Percentiles rank a stretch among this genome's conserved stretches.
Conservation (phyloP, 805 yeast species). For the Scheffersomyces lignosus region DNA sequence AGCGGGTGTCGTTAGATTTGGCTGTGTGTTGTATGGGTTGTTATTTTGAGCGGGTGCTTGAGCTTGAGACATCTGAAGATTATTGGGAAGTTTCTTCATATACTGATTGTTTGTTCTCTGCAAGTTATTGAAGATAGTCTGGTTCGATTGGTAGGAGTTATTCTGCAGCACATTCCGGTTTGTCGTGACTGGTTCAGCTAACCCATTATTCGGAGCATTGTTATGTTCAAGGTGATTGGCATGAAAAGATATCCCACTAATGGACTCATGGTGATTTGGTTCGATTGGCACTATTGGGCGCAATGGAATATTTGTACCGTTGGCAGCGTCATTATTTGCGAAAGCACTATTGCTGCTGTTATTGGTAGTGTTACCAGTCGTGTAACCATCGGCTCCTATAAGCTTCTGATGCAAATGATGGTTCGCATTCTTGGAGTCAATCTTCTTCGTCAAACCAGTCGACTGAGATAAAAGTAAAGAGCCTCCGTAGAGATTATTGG, state of each 20-base stretch:
- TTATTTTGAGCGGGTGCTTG: too few species aligned
- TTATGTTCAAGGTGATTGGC: slow-evolving; percentile 25
- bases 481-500: slow-evolving; percentile 41
- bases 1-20: neutral
- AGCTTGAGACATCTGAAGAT: too few species aligned
- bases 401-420: slow-evolving; percentile 7
- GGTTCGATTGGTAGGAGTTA: slow-evolving; percentile 44
- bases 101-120: slow-evolving; percentile 41
- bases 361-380: slow-evolving; percentile 1
- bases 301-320: too few species aligned
- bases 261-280: slow-evolving; percentile 15
- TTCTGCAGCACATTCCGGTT: slow-evolving; percentile 31
- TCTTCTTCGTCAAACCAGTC: slow-evolving; percentile 40
- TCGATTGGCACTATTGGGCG: neutral
- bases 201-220: slow-evolving; percentile 6
- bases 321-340: slow-evolving; percentile 1
- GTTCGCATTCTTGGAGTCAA: slow-evolving; percentile 16
- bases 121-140: slow-evolving; percentile 41
- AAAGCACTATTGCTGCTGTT: slow-evolving; percentile 2
- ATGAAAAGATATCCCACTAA: slow-evolving; percentile 34
- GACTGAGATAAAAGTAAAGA: slow-evolving; percentile 43
- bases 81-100: too few species aligned
- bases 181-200: slow-evolving; percentile 34
- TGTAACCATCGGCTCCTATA: slow-evolving; percentile 8
- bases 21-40: neutral